Base-by-base conservation (phyloP, 148 eudicot species). In the Agrostemma githago region DNA sequence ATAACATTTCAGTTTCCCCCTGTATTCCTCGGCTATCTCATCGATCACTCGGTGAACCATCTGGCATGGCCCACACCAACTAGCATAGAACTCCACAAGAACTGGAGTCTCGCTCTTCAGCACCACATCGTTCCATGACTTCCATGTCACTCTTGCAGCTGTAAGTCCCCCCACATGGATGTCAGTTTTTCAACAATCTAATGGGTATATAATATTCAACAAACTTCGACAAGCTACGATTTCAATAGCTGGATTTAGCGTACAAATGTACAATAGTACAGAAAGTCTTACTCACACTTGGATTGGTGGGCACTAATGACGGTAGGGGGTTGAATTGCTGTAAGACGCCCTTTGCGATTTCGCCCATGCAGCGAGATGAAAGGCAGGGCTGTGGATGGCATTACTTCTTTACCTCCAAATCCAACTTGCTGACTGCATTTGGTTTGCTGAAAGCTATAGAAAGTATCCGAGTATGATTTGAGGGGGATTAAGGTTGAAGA, bases 51-150 rank as follows among this genome's bases (percentile, higher is more conserved):
- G 89, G 75, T 92, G 98, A 68, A 95, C 97, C 98, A 95, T 95
- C 78, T 83, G 82, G 83, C 98, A 92, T 15, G 98, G 97, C n/a
- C 96, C 98, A 58, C 97, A 95, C 98, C 98, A 95, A 44, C 86
- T 92, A 37, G 97, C 93, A 9, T 89, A 84, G 82, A 91, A 95
- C 82, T 95, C 97, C n/a, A 91, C 96, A 0, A 95, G 90, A 38
- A 95, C 97, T 0, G 93, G 92, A 46, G 68, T 70, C 53, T 95
- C 85, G 46, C 90, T 92, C 58, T 80, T 77, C 51, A 92, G 66
- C 60, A 95, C 85, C 78, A 85, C 74, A 44, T 86, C 81, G 71
- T 90, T 92, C 99, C 99, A 95, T 70, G 99, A 87, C 72, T 83
- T 81, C 61, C 76, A 69, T 5, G 93, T 92, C 42, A 95, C 88